These are phyloP conservation scores for Cicer cuneatum DNA, from an alignment of 306 rosid species.

Conservation along the genomic window DNA sequence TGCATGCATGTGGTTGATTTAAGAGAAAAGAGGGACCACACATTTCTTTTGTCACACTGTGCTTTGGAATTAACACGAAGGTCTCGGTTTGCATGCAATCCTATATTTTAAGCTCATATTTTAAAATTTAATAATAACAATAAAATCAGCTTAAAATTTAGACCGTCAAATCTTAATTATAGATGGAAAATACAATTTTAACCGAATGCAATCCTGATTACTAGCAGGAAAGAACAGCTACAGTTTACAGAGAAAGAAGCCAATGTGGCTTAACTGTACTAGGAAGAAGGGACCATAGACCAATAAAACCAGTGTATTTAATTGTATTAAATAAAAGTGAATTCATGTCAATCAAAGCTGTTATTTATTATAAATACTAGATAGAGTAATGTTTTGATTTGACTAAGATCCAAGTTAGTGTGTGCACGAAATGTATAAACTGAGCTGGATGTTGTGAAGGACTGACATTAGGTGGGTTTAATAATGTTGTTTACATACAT, in stretches of 20 bases:
- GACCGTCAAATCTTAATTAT: too few species aligned
- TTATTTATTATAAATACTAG: slow-evolving; percentile 15
- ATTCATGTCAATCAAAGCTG: slow-evolving; percentile 59
- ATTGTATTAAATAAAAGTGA: slow-evolving; percentile 43
- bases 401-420: slow-evolving; percentile 43
- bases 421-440: slow-evolving; percentile 32
- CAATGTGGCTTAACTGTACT: slow-evolving; percentile 50
- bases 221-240: too few species aligned
- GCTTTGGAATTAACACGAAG: slow-evolving; percentile 50
- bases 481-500: slow-evolving; percentile 32
- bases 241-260: slow-evolving; percentile 36
- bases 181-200: too few species aligned
- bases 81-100: too few species aligned
- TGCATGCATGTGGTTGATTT: slow-evolving; percentile 49
- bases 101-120: too few species aligned
- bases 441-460: slow-evolving; percentile 40
- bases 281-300: slow-evolving; percentile 49
- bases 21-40: slow-evolving; percentile 55
- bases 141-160: too few species aligned
- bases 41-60: slow-evolving; percentile 43
- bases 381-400: slow-evolving; percentile 43
- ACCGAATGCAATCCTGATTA: too few species aligned
- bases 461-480: slow-evolving; percentile 32
- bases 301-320: slow-evolving; percentile 28
- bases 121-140: too few species aligned